Evolutionary conservation across 148 eudicot species (phyloP).

Genomic region (Oxyria digyna): DNA sequence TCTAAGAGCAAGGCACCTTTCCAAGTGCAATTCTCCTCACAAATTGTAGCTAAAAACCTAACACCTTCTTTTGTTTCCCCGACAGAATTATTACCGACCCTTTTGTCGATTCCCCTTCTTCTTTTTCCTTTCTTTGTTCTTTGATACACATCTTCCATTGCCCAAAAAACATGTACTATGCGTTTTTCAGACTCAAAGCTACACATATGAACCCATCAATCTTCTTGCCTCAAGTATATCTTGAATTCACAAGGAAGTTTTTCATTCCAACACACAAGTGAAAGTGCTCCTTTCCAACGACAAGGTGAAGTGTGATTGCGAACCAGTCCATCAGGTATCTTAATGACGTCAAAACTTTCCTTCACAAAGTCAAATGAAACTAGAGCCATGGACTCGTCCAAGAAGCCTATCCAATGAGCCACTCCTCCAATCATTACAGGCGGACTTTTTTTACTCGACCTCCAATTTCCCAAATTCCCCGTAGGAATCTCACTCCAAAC

Average conservation of each 20-base stretch:
- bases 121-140: no score
- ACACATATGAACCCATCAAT: background rate
- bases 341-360: background rate
- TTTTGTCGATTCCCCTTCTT: no score
- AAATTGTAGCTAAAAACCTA: background rate
- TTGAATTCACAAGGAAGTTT: background rate
- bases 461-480: background rate
- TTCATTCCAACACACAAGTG: background rate
- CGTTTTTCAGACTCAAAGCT: rapidly evolving
- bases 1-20: no score
- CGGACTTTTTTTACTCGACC: background rate
- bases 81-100: no score
- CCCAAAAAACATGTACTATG: background rate
- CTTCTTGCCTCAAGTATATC: background rate
- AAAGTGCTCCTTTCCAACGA: background rate
- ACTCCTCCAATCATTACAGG: background rate
- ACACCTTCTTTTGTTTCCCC: no score
- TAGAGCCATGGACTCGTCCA: background rate
- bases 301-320: no score
- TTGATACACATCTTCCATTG: slow-evolving; percentile 1
- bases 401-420: background rate
- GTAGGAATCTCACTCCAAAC: background rate
- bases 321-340: background rate
- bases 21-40: no score
- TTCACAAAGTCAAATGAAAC: background rate